Percentiles rank a stretch among this genome's conserved stretches.
Conservation (phyloP, 2,329 filamentous ascomycete species). For the Cercospora sojina region DNA sequence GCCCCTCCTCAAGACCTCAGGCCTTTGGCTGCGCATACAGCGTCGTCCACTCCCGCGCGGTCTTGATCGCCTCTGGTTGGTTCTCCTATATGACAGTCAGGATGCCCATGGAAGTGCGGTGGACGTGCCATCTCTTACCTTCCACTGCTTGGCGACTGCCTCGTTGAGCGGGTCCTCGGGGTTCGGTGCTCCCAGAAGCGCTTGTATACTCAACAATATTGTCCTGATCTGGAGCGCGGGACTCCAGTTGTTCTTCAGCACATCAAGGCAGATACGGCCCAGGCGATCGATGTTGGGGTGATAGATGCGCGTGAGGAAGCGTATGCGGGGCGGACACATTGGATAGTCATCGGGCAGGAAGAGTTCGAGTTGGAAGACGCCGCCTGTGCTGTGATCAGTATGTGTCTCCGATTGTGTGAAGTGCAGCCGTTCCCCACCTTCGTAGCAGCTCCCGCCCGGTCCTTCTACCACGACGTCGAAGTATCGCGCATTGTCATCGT, state of each 20-base stretch:
- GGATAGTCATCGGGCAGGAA: slow-evolving; percentile 98
- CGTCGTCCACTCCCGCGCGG: slow-evolving; percentile 86
- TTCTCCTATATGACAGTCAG: slow-evolving; percentile 59
- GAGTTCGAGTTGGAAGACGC: slow-evolving; percentile 93
- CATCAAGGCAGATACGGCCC: slow-evolving; percentile 93
- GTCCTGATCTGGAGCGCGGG: slow-evolving; percentile 96
- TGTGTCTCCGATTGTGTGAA: neutral
- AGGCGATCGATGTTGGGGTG: slow-evolving; percentile 98
- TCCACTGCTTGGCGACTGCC: slow-evolving; percentile 97
- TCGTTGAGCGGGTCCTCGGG: slow-evolving; percentile 98
- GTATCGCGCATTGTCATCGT: slow-evolving; percentile 96
- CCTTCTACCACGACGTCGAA: slow-evolving; percentile 98
- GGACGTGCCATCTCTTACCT: slow-evolving; percentile 43
- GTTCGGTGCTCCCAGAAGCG: slow-evolving; percentile 91
- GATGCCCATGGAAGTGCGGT: neutral
- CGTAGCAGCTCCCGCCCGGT: slow-evolving; percentile 87
- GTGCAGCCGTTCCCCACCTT: slow-evolving; percentile 59
- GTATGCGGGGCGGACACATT: slow-evolving; percentile 98
- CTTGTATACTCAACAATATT: slow-evolving; percentile 97
- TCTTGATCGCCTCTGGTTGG: slow-evolving; percentile 86
- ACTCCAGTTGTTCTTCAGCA: slow-evolving; percentile 99
- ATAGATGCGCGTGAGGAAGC: slow-evolving; percentile 98
- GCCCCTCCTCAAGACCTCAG: neutral
- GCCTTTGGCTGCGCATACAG: slow-evolving; percentile 60
- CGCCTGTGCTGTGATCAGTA: slow-evolving; percentile 50